Evolutionary conservation across 2,329 filamentous ascomycete genomes (phyloP), one percentile per base, ranked within the genome.

Genomic region (Aspergillus caelatus): DNA sequence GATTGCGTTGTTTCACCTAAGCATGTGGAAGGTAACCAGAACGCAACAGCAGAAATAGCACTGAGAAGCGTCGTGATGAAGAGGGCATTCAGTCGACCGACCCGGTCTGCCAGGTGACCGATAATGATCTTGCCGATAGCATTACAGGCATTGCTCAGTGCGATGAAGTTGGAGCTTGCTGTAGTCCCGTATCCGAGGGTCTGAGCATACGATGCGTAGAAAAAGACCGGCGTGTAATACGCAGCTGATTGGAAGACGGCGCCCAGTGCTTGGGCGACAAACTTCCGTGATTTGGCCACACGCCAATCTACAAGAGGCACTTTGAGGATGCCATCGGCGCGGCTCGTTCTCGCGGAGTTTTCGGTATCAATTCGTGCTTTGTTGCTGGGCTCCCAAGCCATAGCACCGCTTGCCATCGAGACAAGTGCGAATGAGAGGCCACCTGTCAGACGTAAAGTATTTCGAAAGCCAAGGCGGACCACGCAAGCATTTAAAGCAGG

Each of bases 81-180:
- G 1, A 81, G 67, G 2, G 78, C 74, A 64, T 82, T 81, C 50
- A 81, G 72, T 14, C 78, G 67, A 12, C 80, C 80, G 12, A 77
- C 67, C 5, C 73, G 70, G 62, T 81, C 80, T 3, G 80, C 78
- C 4, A 74, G 60, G 59, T 76, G 75, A 4, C 80, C 79, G 62
- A 81, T 75, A 0, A 73, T 66, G 14, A 81, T 77, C 39, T 77
- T 74, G 3, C 78, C 78, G 1, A 78, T 68, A 4, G 77, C 77
- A 57, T 80, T 81, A 3, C 76, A 75, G 1, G 78, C 78, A 62
- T 81, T 81, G 67, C 76, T 80, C 2, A 80, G 67, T 0, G 79
- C 74, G 55, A 80, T 78, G 19, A 81, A 75, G 48, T 76, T 79
- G 2, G 80, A 77, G 1, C 74, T 79, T 30, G 76, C 75, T 3